phyloP scores from a whole-genome alignment of 306 rosid species.

The Aeschynomene evenia region DNA sequence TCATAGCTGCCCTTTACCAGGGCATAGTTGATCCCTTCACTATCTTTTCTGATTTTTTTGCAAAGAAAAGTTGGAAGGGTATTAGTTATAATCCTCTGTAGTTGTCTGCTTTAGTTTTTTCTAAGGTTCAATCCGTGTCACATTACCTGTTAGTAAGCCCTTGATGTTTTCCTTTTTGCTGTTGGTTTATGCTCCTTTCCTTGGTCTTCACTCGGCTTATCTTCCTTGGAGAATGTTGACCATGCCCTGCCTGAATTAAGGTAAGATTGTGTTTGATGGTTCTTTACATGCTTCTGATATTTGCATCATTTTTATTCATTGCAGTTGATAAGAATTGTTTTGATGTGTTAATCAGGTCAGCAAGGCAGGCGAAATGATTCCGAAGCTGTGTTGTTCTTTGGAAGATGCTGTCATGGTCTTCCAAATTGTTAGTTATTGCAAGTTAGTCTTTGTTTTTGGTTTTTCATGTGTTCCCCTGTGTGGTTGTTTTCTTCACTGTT shows the following conservation, averaged over 20 bases:
- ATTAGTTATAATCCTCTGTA: slow-evolving; percentile 32
- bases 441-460: not conserved
- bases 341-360: slow-evolving; percentile 38
- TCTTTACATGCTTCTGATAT: not conserved
- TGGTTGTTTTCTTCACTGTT: not conserved
- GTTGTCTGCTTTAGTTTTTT: slow-evolving; percentile 32
- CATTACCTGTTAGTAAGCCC: slow-evolving; percentile 22
- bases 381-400: not conserved
- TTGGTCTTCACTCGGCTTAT: slow-evolving; percentile 26
- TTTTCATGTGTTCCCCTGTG: not conserved
- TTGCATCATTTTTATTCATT: not conserved
- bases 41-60: slow-evolving; percentile 61
- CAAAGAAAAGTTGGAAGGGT: slow-evolving; percentile 62
- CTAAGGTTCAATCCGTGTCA: slow-evolving; percentile 34
- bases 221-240: slow-evolving; percentile 38
- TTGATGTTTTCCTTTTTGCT: not conserved
- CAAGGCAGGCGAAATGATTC: slow-evolving; percentile 29
- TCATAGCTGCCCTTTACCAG: slow-evolving; percentile 32
- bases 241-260: slow-evolving; percentile 36
- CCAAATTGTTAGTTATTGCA: slow-evolving; percentile 5
- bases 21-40: slow-evolving; percentile 34
- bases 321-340: slow-evolving; percentile 20
- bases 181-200: slow-evolving; percentile 24
- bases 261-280: slow-evolving; percentile 24
- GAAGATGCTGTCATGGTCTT: slow-evolving; percentile 20